Conservation (phyloP, 176 grass and related monocot species). For the Carex pumila region DNA sequence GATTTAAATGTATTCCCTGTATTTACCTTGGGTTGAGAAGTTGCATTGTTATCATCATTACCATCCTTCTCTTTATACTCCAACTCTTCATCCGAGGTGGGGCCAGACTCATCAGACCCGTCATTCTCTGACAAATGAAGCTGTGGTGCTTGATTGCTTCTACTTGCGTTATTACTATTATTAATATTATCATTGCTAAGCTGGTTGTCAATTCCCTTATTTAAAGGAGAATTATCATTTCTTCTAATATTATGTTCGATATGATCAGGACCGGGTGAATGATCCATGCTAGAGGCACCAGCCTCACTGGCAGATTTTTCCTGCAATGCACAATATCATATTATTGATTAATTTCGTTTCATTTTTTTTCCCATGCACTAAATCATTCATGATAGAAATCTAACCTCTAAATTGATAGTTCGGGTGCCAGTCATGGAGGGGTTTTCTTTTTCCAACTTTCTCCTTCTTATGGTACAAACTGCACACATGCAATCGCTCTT, state of each 20-base stretch:
- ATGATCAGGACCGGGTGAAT: conserved; percentile 5
- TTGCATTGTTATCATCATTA: neutral
- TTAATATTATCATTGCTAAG: neutral
- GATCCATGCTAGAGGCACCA: conserved; percentile 15
- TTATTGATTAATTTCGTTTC: neutral
- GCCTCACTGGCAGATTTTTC: conserved; percentile 3
- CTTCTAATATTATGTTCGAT: neutral
- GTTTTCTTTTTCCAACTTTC: conserved; percentile 18
- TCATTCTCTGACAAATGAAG: neutral
- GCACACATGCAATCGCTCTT: conserved; percentile 28
- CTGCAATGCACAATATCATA: neutral
- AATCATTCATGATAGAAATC: neutral
- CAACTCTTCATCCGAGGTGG: neutral
- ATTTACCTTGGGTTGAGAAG: conserved; percentile 18
- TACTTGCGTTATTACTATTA: neutral
- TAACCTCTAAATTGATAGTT: conserved; percentile 18
- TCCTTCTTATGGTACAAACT: conserved; percentile 25
- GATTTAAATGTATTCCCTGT: neutral
- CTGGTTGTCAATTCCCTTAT: neutral
- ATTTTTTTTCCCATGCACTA: neutral
- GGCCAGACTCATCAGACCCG: neutral
- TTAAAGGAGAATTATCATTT: neutral
- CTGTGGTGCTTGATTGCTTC: conserved; percentile 6
- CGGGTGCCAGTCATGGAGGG: neutral
- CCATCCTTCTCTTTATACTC: conserved; percentile 5